Base-by-base conservation (phyloP, 1,139 yeast genomes). In the Diutina neorugosa region DNA sequence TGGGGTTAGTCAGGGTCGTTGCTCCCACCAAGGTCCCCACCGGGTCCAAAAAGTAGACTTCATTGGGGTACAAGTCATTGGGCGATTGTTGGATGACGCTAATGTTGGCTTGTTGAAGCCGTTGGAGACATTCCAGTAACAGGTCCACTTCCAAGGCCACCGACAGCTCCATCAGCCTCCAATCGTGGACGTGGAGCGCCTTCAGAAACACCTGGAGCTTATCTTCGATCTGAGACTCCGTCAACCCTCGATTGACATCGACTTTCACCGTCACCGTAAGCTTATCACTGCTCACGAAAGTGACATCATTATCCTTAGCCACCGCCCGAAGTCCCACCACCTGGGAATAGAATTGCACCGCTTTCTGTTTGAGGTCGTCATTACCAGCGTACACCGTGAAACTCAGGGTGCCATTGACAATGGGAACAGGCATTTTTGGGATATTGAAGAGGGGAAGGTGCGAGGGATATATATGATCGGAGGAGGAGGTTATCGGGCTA, bases 21-120 rank as follows among this genome's bases (percentile, higher is more conserved):
- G 86, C 84, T 16, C 93, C 94, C 52, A 86, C 67, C 44, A 84
- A 65, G 56, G 77, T 74, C 21, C 90, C 90, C 58, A 82, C 67
- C 2, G 91, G 90, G 62, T 85, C 91, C 43, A 82, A 61, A 18
- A 80, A 77, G 65, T 82, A 85, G 19, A 82, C 73, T 63, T 85
- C 90, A 62, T 78, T 76, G 4, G 93, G 91, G 55, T 74, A 78
- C 57, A 82, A 68, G 53, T 80, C 84, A 57, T 81, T 81, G n/a
- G 93, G 93, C 54, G 68, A 65, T 37, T 73, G 63, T 57, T 74
- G 78, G 16, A 69, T 56, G 23, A 19, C 16, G 7, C 5, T n/a
- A 7, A 23, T 59, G 1, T 65, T 60, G 43, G 61, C 61, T 4
- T 57, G 57, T 41, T 66, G 62, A 52, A 78, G 68, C 4, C 61